A percentile compares a stretch with the other conserved stretches of the same genome.
These are phyloP conservation scores for Talaromyces wortmannii DNA, from an alignment of 495 filamentous ascomycete genomes.

Conservation along the genomic window DNA sequence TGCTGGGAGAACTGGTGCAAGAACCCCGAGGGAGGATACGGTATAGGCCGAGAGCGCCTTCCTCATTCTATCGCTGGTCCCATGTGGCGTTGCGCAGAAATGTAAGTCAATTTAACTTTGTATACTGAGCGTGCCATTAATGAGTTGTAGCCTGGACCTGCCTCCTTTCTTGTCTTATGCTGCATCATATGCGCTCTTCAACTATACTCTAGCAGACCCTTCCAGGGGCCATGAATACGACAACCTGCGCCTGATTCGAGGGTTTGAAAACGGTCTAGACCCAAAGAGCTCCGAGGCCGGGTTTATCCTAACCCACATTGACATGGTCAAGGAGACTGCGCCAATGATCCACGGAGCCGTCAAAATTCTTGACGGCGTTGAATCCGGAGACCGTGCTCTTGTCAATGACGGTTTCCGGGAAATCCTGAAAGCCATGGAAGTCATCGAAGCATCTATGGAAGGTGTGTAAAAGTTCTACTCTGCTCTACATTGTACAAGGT, in stretches of 20 bases:
- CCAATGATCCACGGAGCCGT: slow-evolving; percentile 62
- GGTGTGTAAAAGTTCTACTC: slow-evolving; percentile 29
- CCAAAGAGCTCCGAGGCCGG: slow-evolving; percentile 84
- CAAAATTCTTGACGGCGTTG: slow-evolving; percentile 54
- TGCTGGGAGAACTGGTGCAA: slow-evolving; percentile 68
- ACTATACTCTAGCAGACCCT: slow-evolving; percentile 68
- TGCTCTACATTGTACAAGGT: not conserved
- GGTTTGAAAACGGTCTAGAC: slow-evolving; percentile 82
- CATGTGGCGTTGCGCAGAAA: slow-evolving; percentile 67
- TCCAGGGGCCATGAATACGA: slow-evolving; percentile 59
- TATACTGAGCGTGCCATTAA: not conserved
- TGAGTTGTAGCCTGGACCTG: slow-evolving; percentile 26
- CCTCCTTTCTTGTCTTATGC: slow-evolving; percentile 95
- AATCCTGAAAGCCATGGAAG: slow-evolving; percentile 55
- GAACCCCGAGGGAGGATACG: slow-evolving; percentile 59
- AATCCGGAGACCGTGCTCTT: slow-evolving; percentile 32
- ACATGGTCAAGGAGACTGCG: slow-evolving; percentile 76
- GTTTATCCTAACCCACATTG: slow-evolving; percentile 76
- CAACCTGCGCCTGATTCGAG: slow-evolving; percentile 80
- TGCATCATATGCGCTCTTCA: slow-evolving; percentile 84
- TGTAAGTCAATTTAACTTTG: slow-evolving; percentile 49
- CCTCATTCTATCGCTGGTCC: slow-evolving; percentile 65
- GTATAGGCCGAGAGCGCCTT: slow-evolving; percentile 63
- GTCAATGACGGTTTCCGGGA: slow-evolving; percentile 60
- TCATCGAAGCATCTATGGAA: slow-evolving; percentile 76